Conservation (phyloP, 768 basidiomycete genomes). For the Postia placenta region DNA sequence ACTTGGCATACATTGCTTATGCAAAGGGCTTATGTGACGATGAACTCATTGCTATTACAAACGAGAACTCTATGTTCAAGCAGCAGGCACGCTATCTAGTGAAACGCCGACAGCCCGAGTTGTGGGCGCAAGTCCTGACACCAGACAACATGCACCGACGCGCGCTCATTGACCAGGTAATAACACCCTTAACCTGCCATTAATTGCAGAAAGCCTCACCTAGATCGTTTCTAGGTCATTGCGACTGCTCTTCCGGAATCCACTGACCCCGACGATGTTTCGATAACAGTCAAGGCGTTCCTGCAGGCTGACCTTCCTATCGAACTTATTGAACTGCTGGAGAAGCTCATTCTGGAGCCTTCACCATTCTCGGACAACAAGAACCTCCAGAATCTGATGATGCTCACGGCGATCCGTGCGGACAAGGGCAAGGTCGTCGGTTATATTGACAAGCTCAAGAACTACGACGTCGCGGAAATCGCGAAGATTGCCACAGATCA, state of each 20-base stretch:
- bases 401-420: constrained; percentile 93
- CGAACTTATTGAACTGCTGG: constrained; percentile 93
- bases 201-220: constrained; percentile 43
- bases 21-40: constrained; percentile 99
- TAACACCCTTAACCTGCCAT: no score
- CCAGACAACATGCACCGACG: constrained; percentile 90
- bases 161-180: constrained; percentile 86
- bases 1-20: constrained; percentile 97
- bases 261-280: constrained; percentile 98
- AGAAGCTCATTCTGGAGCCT: constrained; percentile 97
- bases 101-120: constrained; percentile 89
- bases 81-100: constrained; percentile 98
- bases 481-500: constrained; percentile 96
- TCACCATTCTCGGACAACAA: constrained; percentile 98
- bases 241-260: constrained; percentile 95
- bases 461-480: constrained; percentile 92
- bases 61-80: constrained; percentile 99
- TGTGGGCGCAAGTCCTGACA: constrained; percentile 93
- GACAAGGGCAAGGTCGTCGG: constrained; percentile 98
- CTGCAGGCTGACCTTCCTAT: constrained; percentile 94
- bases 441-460: constrained; percentile 95
- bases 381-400: constrained; percentile 90
- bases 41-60: constrained; percentile 93
- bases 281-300: constrained; percentile 97
- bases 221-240: constrained; percentile 71